Base-by-base conservation (phyloP, 352 stramenopile species). In the Phytopythium cucurbitacearum region DNA sequence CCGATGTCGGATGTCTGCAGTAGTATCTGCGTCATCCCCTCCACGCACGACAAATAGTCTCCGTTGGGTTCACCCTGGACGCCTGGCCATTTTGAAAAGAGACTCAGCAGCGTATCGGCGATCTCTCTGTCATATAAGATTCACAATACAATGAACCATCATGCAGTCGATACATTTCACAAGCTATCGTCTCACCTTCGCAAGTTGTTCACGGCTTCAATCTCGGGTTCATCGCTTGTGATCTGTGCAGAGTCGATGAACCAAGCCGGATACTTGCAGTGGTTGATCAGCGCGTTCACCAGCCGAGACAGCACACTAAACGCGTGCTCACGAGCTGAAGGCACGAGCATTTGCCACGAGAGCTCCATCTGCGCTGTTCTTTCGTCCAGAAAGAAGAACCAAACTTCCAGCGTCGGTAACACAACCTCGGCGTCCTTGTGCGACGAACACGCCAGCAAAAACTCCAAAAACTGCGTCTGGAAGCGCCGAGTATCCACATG, bases 361-460 rank as follows among this genome's bases (percentile, higher is more conserved):
- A 66, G 56, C 12, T 76, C 74, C 39, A 70, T 70, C 47, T 82
- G 64, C 3, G 45, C 54, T 4, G 65, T 56, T 44, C 62, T 70
- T n/a, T 73, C 65, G 51, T 94, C 84, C 8, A 94, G 67, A n/a
- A 94, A 75, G 48, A 91, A 91, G 64, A 90, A 94, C 84, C 84
- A 94, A 34, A 94, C 89, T 59, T 94, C 84, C 34, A 94, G 67
- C 33, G 82, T 94, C 11, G 77, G 76, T 40, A 91, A 72, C 8
- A 73, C 69, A 7, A 88, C 75, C 34, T 81, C 64, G 8, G 69
- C 50, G 35, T 90, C 68, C 11, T 64, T 41, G 40, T 77, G 81
- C 15, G 73, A 74, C 7, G 81, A 87, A 50, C 81, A 92, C 12
- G 61, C 54, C 21, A 94, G 51, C 36, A 91, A 59, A 15, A 86